phyloP scores from a whole-genome alignment of 2,329 filamentous ascomycete species.

The Escovopsis sp. region DNA sequence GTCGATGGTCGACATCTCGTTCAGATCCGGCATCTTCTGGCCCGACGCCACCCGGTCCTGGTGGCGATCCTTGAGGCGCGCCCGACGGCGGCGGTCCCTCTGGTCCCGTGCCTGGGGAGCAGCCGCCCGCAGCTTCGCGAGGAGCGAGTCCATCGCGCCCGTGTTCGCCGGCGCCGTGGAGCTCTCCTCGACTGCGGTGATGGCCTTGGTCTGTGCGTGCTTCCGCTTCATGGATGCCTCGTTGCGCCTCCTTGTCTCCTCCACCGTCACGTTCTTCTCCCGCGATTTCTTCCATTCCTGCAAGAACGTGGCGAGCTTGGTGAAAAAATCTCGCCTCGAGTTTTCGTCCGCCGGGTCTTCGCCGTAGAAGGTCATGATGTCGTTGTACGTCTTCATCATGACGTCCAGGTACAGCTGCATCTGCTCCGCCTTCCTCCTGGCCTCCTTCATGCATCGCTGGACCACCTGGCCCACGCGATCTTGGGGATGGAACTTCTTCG shows the following conservation, averaged over 20 bases:
- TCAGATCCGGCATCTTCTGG: constrained; percentile 62
- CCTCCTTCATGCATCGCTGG: constrained; percentile 91
- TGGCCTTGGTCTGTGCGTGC: constrained; percentile 50
- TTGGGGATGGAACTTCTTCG: constrained; percentile 95
- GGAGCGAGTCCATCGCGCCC: constrained; percentile 87
- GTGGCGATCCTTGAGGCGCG: constrained; percentile 77
- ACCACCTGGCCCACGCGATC: constrained; percentile 87
- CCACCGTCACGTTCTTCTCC: constrained; percentile 75
- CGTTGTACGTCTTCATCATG: constrained; percentile 79
- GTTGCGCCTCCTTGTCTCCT: constrained; percentile 71
- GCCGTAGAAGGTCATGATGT: constrained; percentile 93
- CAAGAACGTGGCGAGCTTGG: constrained; percentile 82
- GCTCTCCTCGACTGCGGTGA: constrained; percentile 22
- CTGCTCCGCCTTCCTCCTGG: constrained; percentile 86
- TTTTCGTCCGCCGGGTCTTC: constrained; percentile 88
- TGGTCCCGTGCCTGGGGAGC: constrained; percentile 82
- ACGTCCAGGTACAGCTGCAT: constrained; percentile 87
- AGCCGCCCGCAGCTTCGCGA: constrained; percentile 88
- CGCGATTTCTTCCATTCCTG: constrained; percentile 90
- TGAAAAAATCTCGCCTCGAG: constrained; percentile 87
- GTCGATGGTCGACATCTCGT: constrained; percentile 45
- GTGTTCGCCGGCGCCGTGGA: constrained; percentile 56
- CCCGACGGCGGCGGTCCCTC: constrained; percentile 72
- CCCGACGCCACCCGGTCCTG: constrained; percentile 81
- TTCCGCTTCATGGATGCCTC: constrained; percentile 90